Evolutionary conservation across 2,329 filamentous ascomycete genomes (phyloP), one percentile per base, ranked within the genome.

Genomic region (Venturia pyrina): DNA sequence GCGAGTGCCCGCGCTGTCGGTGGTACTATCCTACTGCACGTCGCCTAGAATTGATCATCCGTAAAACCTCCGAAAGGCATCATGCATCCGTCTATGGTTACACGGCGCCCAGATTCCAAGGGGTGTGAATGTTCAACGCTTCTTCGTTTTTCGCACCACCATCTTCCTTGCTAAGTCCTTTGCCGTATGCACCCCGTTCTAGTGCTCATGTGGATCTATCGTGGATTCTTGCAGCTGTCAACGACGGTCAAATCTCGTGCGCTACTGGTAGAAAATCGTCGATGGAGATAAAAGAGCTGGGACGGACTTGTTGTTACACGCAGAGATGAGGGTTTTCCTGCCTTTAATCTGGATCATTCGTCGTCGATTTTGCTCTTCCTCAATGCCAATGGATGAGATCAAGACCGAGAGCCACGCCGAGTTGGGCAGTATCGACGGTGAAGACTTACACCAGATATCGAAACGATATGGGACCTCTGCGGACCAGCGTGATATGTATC

Each of bases 401-500:
- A 64, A 64, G 62, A 40, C 46, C 5, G 40, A 48, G 21, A 64
- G 62, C 62, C 41, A 48, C 21, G 62, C 34, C 46, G 62, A 64
- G 15, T 24, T 48, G 24, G 43, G 46, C 62, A 65, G 63, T 24
- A 41, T 60, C 3, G 34, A 44, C 15, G 50, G 24, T 56, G 50
- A 60, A 24, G 59, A 63, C 24, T 17, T 28, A 3, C 34, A 34
- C 17, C 50, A 37, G 17, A 28, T 56, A 17, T 57, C 65, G 8
- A 66, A 67, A 57, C 43, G 62, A 24, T 62, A 53, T 57, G 66
- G 66, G 17, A 62, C 65, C 19, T n/a, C 50, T 13, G 40, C 44
- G 15, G 66, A 67, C 40, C 65, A 46, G 34, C 24, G 43, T 6
- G 67, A 68, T 48, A 68, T 68, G 67, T 61, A 61, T n/a, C 66